These are phyloP conservation scores for Imleria badia DNA, from an alignment of 768 basidiomycete genomes.

Conservation along the genomic window DNA sequence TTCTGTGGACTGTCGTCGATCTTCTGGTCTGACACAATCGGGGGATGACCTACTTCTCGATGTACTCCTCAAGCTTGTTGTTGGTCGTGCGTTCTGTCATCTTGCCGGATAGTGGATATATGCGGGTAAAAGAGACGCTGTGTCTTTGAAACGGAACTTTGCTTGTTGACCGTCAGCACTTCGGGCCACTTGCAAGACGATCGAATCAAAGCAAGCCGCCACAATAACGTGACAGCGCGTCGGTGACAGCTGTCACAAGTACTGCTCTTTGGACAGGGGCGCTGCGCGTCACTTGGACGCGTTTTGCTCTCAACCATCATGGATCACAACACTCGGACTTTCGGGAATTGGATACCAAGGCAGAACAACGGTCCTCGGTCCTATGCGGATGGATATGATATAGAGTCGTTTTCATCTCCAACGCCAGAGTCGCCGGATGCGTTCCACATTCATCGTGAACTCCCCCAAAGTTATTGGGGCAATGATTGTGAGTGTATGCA, in stretches of 20 bases:
- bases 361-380: not conserved
- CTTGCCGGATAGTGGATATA: constrained; percentile 7
- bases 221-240: constrained; percentile 27
- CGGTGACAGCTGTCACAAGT: constrained; percentile 28
- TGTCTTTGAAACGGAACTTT: not conserved
- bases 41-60: constrained; percentile 61
- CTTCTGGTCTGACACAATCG: constrained; percentile 16
- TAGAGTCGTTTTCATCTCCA: constrained; percentile 7
- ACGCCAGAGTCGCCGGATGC: constrained; percentile 3
- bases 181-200: constrained; percentile 4
- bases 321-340: constrained; percentile 7
- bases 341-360: not conserved
- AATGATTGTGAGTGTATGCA: constrained; percentile 30
- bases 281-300: not conserved
- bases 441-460: constrained; percentile 3
- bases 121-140: constrained; percentile 1
- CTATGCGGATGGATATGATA: not conserved
- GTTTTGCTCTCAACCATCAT: constrained; percentile 16
- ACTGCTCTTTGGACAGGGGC: not conserved
- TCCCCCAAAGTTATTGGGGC: constrained; percentile 4
- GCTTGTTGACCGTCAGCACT: not conserved
- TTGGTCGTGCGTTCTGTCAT: constrained; percentile 39
- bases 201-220: not conserved
- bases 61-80: constrained; percentile 70
- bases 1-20: constrained; percentile 44